These are phyloP conservation scores for Blastobotrys apis DNA, from an alignment of 1,139 yeast genomes.

Conservation along the genomic window DNA sequence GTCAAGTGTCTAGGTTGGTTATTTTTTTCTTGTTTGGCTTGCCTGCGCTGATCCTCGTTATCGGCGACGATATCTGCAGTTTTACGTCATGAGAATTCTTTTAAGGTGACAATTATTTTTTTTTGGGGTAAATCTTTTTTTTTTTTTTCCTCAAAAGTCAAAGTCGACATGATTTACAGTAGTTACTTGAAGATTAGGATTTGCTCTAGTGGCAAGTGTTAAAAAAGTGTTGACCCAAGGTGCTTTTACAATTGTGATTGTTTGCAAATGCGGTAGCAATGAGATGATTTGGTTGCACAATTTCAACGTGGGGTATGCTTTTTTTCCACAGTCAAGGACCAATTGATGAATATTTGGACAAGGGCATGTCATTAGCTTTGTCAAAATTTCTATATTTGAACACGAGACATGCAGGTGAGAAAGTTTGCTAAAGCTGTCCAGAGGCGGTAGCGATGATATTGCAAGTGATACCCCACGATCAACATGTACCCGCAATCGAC, in stretches of 20 bases:
- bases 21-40: not conserved
- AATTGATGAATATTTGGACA: not conserved
- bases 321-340: not conserved
- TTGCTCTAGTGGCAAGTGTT: not conserved
- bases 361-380: not conserved
- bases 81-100: too few relatives aligned
- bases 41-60: not conserved
- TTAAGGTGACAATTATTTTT: too few relatives aligned
- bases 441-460: too few relatives aligned
- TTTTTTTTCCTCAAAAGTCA: too few relatives aligned
- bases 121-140: too few relatives aligned
- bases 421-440: not conserved
- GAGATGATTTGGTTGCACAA: not conserved
- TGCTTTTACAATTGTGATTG: not conserved
- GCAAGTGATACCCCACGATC: too few relatives aligned
- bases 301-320: not conserved
- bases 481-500: too few relatives aligned
- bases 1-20: too few relatives aligned
- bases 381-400: not conserved
- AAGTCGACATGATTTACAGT: not conserved
- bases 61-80: too few relatives aligned
- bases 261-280: not conserved
- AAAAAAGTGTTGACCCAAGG: not conserved
- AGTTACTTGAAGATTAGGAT: not conserved
- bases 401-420: not conserved